phyloP scores from a whole-genome alignment of 208 protist species.

The Trichomonas gallinae region DNA sequence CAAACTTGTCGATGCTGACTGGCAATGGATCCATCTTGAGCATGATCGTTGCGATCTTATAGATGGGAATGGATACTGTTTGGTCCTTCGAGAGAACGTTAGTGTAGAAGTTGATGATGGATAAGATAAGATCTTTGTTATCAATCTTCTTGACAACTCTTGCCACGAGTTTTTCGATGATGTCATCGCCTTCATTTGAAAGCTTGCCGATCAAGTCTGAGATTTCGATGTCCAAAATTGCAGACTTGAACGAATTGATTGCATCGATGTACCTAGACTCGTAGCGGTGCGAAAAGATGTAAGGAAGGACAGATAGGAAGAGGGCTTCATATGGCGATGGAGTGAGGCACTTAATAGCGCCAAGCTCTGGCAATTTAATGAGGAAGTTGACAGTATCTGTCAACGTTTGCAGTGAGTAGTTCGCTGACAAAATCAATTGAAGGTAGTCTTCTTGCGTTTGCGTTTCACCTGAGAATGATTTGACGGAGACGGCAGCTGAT shows the following conservation, averaged over 20 bases:
- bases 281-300: background rate
- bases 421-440: background rate
- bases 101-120: background rate
- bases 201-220: background rate
- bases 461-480: background rate
- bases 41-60: background rate
- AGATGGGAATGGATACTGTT: background rate
- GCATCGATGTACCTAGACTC: background rate
- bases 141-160: background rate
- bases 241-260: background rate
- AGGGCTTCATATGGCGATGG: background rate
- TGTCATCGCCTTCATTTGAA: background rate
- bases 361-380: background rate
- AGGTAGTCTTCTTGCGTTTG: background rate
- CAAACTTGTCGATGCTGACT: background rate
- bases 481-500: background rate
- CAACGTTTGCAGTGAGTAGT: background rate
- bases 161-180: background rate
- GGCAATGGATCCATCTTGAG: background rate
- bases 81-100: background rate
- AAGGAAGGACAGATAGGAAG: background rate
- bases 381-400: background rate
- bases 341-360: background rate
- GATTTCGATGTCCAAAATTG: background rate
- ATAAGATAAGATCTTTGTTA: background rate